phyloP scores from a whole-genome alignment of 306 rosid genomes.

The Crataegus laevigata region DNA sequence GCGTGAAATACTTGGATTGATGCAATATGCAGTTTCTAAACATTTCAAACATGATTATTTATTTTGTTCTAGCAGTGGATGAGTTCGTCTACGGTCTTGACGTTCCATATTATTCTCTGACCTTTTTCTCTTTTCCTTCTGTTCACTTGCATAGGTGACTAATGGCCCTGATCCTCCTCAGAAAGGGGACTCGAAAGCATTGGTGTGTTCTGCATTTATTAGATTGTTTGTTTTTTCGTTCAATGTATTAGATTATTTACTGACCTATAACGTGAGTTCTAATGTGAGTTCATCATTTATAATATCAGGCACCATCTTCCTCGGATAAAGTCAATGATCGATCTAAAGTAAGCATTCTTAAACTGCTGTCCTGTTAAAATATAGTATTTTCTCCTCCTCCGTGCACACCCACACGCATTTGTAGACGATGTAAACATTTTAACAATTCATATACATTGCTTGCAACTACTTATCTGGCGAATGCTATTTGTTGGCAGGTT shows the following conservation, averaged over 20 bases:
- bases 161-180: neutral
- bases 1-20: neutral
- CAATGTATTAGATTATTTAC: neutral
- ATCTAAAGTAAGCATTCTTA: constrained; percentile 36
- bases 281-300: constrained; percentile 7
- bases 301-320: constrained; percentile 36
- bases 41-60: neutral
- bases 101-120: neutral
- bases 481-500: constrained; percentile 24
- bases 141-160: neutral
- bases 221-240: neutral
- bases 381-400: neutral
- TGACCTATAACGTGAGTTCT: neutral
- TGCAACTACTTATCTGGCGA: neutral
- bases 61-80: neutral
- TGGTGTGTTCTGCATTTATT: neutral
- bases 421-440: neutral
- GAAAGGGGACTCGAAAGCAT: neutral
- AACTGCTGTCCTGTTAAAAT: neutral
- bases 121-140: neutral
- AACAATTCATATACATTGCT: neutral
- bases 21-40: neutral
- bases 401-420: neutral
- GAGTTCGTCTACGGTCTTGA: neutral
- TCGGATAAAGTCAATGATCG: constrained; percentile 33